Evolutionary conservation across 2,329 filamentous ascomycete genomes (phyloP).

Genomic region (Elsinoe fawcettii): DNA sequence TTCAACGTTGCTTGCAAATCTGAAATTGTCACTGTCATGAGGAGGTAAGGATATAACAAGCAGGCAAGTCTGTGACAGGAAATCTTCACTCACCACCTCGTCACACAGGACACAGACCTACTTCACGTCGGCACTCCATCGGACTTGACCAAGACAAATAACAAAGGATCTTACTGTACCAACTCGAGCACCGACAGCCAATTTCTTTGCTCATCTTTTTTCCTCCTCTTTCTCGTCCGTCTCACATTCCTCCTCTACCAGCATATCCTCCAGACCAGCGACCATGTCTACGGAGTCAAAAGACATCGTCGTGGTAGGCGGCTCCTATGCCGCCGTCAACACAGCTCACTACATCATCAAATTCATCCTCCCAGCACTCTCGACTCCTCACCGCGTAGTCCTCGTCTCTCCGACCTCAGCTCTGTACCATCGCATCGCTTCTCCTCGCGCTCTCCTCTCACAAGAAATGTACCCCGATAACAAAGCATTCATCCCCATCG

Average conservation of each 20-base stretch:
- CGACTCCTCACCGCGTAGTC: conserved; percentile 43
- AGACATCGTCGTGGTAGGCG: conserved; percentile 48
- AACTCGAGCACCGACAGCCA: conserved; percentile 2
- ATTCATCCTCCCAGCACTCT: conserved; percentile 41
- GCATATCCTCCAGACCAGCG: background rate
- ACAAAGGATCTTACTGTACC: background rate
- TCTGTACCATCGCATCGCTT: conserved; percentile 48
- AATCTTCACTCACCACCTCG: background rate
- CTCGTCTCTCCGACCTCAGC: conserved; percentile 47
- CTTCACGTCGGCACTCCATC: conserved; percentile 7
- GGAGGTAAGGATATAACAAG: background rate
- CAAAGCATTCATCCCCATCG: conserved; percentile 44
- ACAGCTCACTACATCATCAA: conserved; percentile 48
- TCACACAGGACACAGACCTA: background rate
- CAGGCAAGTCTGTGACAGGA: background rate
- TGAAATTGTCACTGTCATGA: background rate
- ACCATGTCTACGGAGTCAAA: conserved; percentile 4
- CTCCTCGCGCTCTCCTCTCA: conserved; percentile 47
- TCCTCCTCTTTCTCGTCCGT: background rate
- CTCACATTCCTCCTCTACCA: background rate
- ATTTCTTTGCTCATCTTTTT: background rate
- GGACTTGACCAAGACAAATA: background rate
- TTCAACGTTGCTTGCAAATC: background rate
- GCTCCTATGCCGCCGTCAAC: conserved; percentile 46
- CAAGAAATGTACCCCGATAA: conserved; percentile 40